phyloP scores from a whole-genome alignment of 257 asterid genomes.

The Solanum arcanum region DNA sequence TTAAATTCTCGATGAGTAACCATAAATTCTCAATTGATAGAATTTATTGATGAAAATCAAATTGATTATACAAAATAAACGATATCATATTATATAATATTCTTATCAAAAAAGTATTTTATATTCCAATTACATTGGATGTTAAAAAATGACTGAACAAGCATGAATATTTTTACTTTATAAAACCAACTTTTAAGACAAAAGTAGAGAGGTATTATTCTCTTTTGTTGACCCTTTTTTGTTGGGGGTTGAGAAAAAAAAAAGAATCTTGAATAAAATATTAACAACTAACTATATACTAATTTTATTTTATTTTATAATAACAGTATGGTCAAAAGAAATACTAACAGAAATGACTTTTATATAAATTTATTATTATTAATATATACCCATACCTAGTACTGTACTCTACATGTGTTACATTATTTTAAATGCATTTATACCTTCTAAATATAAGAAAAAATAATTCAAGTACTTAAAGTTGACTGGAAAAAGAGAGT shows the following conservation, averaged over 20 bases:
- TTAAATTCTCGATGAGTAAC: no score
- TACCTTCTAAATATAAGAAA: background rate
- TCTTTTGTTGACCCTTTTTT: background rate
- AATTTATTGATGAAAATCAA: no score
- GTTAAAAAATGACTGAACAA: background rate
- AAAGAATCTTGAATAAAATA: background rate
- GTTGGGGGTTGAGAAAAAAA: background rate
- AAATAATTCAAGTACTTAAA: background rate
- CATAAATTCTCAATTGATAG: background rate
- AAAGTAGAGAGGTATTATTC: background rate
- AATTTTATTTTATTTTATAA: background rate
- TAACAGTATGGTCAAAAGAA: background rate
- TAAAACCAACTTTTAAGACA: background rate
- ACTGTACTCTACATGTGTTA: background rate
- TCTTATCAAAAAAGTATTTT: background rate
- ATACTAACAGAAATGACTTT: background rate
- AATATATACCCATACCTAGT: background rate
- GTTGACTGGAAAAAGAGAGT: background rate
- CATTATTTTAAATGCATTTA: background rate
- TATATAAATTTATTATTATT: background rate
- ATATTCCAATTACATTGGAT: background rate
- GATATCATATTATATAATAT: no score
- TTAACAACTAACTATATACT: background rate
- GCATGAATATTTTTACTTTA: background rate
- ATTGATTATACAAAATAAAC: no score